Evolutionary conservation across 164 flowering plant species (phyloP), one percentile per base, ranked within the genome.

Genomic region (Cinnamomum micranthum): DNA sequence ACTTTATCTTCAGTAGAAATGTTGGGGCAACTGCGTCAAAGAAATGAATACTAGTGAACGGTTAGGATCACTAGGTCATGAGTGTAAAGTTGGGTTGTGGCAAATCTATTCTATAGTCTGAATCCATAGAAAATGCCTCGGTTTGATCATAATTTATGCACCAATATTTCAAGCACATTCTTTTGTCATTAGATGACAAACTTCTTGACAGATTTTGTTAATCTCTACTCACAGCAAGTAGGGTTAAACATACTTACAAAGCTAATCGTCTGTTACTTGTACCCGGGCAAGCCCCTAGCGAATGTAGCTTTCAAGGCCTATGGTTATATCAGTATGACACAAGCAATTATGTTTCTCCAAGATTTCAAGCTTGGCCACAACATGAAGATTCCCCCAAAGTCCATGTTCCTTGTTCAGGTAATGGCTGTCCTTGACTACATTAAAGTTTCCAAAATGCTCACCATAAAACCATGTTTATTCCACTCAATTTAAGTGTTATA

Each of bases 311-410:
- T 89, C 86, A 87, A 91, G 80, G 85, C 85, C 2, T 91, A 88
- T 67, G 90, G 91, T 11, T 78, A 72, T 62, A 77, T 85, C 31
- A 89, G 92, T 80, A 82, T 87, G 86, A n/a, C 78, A 3, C 89
- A 87, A 24, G 85, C 92, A 1, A 71, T 87, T 33, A 79, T 64
- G 69, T 89, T 89, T 62, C 81, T 91, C 2, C 7, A 67, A 5
- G 95, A 91, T 73, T 91, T 91, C 85, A 91, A 91, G 77, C 81
- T 89, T 1, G 95, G 91, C 1, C 92, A 89, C 70, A 87, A 88
- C 84, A 89, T 88, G 95, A 89, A 89, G 75, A 86, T 91, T 51
- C 95, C 93, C 15, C 93, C 95, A 15, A 86, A 72, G 59, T 82
- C 91, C 55, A 85, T 91, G 93, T 91, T 88, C 71, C 1, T 86